Conservation (phyloP, 768 basidiomycete genomes). For the Leccinum rimulosum region DNA sequence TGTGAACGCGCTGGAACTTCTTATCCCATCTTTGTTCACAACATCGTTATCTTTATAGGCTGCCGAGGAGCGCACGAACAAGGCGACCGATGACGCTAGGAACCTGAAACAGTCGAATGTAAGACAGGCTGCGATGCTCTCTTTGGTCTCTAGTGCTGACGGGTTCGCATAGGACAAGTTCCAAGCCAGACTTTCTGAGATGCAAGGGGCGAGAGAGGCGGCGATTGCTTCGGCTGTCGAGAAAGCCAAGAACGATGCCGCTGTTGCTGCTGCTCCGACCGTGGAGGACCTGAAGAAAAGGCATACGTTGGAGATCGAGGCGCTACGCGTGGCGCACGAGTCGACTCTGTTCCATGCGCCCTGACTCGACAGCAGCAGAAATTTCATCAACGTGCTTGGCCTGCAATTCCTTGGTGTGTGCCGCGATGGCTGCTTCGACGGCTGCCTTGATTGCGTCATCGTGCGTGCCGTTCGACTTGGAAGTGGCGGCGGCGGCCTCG, state of each 20-base stretch:
- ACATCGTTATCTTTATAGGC: conserved; percentile 25
- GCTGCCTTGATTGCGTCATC: conserved; percentile 50
- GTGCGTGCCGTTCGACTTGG: conserved; percentile 34
- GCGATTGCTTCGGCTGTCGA: conserved; percentile 58
- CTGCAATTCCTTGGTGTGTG: conserved; percentile 47
- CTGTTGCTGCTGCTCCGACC: conserved; percentile 15
- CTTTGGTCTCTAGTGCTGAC: conserved; percentile 5
- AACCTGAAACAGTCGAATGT: conserved; percentile 36
- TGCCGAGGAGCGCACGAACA: conserved; percentile 43
- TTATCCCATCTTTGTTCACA: background rate
- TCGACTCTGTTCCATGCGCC: conserved; percentile 61
- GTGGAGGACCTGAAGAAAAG: conserved; percentile 44
- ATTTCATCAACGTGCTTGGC: conserved; percentile 44
- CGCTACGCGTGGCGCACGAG: conserved; percentile 54
- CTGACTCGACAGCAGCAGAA: conserved; percentile 65
- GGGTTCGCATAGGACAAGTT: conserved; percentile 53
- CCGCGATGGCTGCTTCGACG: conserved; percentile 47
- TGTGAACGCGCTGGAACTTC: background rate
- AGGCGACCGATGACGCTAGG: conserved; percentile 42
- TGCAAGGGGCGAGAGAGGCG: conserved; percentile 51
- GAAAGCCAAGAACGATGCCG: conserved; percentile 47
- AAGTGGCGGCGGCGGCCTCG: conserved; percentile 41
- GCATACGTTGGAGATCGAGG: conserved; percentile 59
- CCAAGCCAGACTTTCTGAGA: conserved; percentile 49
- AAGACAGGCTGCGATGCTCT: background rate